Conservation (phyloP, 2,329 filamentous ascomycete genomes). For the Scorias spongiosa region DNA sequence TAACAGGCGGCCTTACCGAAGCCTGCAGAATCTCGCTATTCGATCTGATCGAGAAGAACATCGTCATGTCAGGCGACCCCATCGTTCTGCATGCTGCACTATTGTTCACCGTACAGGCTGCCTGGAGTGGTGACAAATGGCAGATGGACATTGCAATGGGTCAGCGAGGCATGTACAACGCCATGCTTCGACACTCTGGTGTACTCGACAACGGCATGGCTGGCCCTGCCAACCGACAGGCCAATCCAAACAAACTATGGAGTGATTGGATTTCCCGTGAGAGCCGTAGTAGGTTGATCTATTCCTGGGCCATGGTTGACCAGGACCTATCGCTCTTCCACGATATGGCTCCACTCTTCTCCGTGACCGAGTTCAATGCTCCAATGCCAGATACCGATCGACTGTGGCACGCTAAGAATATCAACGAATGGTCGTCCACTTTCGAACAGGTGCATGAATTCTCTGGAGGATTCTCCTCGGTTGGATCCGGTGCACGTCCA, state of each 20-base stretch:
- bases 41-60: slow-evolving; percentile 56
- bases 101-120: slow-evolving; percentile 51
- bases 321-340: slow-evolving; percentile 56
- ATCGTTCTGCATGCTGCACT: slow-evolving; percentile 50
- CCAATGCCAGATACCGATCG: slow-evolving; percentile 49
- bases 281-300: slow-evolving; percentile 50
- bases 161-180: slow-evolving; percentile 57
- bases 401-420: slow-evolving; percentile 46
- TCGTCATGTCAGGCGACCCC: slow-evolving; percentile 50
- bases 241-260: slow-evolving; percentile 41
- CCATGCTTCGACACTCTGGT: slow-evolving; percentile 56
- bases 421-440: slow-evolving; percentile 43
- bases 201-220: slow-evolving; percentile 39
- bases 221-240: slow-evolving; percentile 30
- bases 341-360: slow-evolving; percentile 46
- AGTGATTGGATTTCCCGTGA: slow-evolving; percentile 51
- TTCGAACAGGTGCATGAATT: slow-evolving; percentile 46
- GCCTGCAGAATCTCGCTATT: slow-evolving; percentile 58
- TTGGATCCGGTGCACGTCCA: slow-evolving; percentile 37
- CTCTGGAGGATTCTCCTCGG: slow-evolving; percentile 36
- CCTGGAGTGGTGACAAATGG: slow-evolving; percentile 65
- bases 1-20: slow-evolving; percentile 53
- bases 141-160: slow-evolving; percentile 65
- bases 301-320: slow-evolving; percentile 62
- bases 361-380: slow-evolving; percentile 48